Evolutionary conservation across 164 flowering plant species (phyloP).

Genomic region (Nymphaea thermarum): DNA sequence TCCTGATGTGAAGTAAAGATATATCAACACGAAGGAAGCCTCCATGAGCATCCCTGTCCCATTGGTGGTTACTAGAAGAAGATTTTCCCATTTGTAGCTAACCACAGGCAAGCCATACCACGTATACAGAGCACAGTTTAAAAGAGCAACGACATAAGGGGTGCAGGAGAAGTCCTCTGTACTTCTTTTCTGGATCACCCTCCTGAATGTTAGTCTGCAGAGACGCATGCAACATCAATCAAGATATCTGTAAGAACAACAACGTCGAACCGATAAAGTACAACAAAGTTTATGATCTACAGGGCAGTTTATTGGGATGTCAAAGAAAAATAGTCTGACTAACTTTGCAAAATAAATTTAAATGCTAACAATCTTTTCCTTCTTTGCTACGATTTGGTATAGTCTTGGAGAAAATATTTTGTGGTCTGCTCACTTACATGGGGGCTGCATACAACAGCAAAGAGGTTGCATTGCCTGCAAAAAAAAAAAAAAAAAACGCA

Average conservation of each 20-base stretch:
- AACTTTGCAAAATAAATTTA: too few relatives aligned
- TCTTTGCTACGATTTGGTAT: too few relatives aligned
- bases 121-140: conserved; percentile 39
- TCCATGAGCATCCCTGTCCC: conserved; percentile 40
- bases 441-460: conserved; percentile 53
- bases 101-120: conserved; percentile 61
- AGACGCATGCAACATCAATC: not conserved
- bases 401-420: too few relatives aligned
- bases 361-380: too few relatives aligned
- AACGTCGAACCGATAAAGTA: too few relatives aligned
- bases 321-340: too few relatives aligned
- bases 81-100: conserved; percentile 45
- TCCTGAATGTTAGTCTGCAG: conserved; percentile 36
- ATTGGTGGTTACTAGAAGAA: conserved; percentile 34
- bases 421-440: conserved; percentile 20
- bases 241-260: too few relatives aligned
- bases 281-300: too few relatives aligned
- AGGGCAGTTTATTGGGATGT: too few relatives aligned
- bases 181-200: conserved; percentile 40
- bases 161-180: conserved; percentile 42
- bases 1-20: conserved; percentile 28
- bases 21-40: conserved; percentile 34
- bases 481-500: not conserved
- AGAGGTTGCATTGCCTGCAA: conserved; percentile 65
- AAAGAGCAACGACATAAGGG: conserved; percentile 39